Conservation (phyloP, 148 eudicot genomes). For the Limonium bicolor region DNA sequence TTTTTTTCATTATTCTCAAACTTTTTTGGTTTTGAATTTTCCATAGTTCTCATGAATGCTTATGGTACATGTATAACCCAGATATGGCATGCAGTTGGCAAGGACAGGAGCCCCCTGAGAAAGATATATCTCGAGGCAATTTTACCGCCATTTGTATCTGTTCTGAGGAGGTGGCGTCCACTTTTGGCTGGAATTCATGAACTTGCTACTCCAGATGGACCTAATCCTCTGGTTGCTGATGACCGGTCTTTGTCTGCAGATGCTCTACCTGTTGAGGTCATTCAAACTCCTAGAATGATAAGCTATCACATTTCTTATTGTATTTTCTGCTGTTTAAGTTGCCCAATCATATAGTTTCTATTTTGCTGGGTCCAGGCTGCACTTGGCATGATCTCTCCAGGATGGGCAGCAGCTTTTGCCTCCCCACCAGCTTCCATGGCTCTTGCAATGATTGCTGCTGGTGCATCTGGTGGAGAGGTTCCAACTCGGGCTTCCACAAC, state of each 20-base stretch:
- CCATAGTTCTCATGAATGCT: no score
- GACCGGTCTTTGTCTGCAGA: constrained; percentile 90
- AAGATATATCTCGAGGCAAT: constrained; percentile 86
- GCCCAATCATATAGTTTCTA: not conserved
- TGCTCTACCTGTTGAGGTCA: constrained; percentile 85
- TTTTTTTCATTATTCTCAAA: no score
- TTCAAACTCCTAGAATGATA: constrained; percentile 4
- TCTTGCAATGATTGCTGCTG: constrained; percentile 98
- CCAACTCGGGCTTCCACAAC: constrained; percentile 50
- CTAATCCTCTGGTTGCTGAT: constrained; percentile 79
- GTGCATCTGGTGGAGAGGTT: constrained; percentile 93
- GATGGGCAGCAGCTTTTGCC: constrained; percentile 99
- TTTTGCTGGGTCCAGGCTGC: constrained; percentile 48
- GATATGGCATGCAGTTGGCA: constrained; percentile 90
- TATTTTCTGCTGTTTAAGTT: not conserved
- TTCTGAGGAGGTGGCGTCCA: constrained; percentile 94
- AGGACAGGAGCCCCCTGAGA: constrained; percentile 69
- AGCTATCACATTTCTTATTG: not conserved
- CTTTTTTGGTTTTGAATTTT: no score
- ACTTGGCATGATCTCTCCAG: constrained; percentile 85
- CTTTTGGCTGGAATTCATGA: constrained; percentile 93
- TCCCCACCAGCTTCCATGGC: constrained; percentile 99
- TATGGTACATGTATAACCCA: no score
- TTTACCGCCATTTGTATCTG: constrained; percentile 85
- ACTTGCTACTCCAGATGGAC: constrained; percentile 77